Evolutionary conservation across 176 grass and related monocot genomes (phyloP).

Genomic region (Triticum timopheevii): DNA sequence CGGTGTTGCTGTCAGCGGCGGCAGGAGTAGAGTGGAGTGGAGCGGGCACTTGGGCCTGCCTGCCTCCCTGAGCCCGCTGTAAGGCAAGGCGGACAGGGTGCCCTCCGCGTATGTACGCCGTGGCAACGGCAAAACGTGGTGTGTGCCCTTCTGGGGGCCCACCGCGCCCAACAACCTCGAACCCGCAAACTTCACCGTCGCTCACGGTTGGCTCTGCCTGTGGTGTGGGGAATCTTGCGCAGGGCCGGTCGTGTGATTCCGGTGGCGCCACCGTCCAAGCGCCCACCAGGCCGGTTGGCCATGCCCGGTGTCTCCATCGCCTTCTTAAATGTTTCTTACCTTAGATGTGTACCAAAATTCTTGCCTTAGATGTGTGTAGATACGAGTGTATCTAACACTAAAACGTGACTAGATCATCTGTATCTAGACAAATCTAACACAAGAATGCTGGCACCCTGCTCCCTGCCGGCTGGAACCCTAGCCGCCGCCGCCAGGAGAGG

Average conservation of each 20-base stretch:
- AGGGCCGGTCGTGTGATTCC: background rate
- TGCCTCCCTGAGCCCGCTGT: background rate
- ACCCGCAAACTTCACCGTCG: background rate
- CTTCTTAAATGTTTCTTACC: no score
- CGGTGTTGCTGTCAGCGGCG: background rate
- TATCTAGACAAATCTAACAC: no score
- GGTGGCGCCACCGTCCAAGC: background rate
- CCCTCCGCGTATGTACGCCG: background rate
- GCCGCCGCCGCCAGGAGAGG: no score
- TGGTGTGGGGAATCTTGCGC: background rate
- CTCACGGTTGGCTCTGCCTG: no score
- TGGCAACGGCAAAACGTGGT: background rate
- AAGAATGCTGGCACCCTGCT: no score
- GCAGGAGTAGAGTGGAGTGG: background rate
- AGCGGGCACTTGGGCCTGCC: background rate
- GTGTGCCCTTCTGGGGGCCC: background rate
- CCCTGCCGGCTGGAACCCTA: no score
- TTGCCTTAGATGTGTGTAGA: no score
- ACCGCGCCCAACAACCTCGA: background rate
- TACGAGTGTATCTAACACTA: no score
- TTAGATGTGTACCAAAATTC: no score
- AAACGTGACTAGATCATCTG: no score
- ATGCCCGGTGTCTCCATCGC: no score
- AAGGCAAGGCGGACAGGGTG: background rate
- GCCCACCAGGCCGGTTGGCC: no score